Evolutionary conservation across 2,329 filamentous ascomycete genomes (phyloP), one percentile per base, ranked within the genome.

Genomic region (Cladosporium sp.): DNA sequence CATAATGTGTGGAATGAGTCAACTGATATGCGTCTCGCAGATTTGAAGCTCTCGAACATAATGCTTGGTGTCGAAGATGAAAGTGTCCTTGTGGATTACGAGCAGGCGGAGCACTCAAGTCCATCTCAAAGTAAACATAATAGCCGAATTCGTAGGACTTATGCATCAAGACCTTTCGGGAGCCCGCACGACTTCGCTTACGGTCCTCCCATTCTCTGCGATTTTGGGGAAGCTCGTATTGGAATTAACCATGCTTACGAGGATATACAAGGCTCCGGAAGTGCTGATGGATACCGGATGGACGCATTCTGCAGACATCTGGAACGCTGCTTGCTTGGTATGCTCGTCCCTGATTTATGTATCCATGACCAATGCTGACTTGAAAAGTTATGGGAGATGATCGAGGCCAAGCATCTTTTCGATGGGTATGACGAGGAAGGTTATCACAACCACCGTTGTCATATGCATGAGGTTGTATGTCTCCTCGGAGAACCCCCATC

Each of bases 301-400:
- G 57, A 26, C 16, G 1, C 28, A 33, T 60, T 29, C 23, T 14
- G 26, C n/a, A 21, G 57, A 60, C 12, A 60, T 60, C 40, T 60
- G 57, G 57, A 60, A 60, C 40, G 40, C 28, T 35, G 57, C 37
- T 16, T 53, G 50, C 26, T 31, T 53, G 28, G 50, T 53, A 53
- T 14, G 21, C 12, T 29, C 49, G 6, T 5, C 49, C 26, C 23
- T 23, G 23, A 52, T 29, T 18, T 37, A 1, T 50, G 21, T 12
- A 14, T 50, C 10, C 23, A 12, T 26, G 14, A 14, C 21, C 10
- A 50, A 50, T 21, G 12, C 49, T 52, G 26, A 53, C 16, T 44
- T 44, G 18, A 11, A 18, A 2, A 53, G 50, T 18, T 29, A n/a
- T 53, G 50, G 50, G 50, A 53, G 50, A 53, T 33, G 50, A 5